These are phyloP conservation scores for Paramyrothecium roridum DNA, from an alignment of 2,329 filamentous ascomycete species.

Conservation along the genomic window DNA sequence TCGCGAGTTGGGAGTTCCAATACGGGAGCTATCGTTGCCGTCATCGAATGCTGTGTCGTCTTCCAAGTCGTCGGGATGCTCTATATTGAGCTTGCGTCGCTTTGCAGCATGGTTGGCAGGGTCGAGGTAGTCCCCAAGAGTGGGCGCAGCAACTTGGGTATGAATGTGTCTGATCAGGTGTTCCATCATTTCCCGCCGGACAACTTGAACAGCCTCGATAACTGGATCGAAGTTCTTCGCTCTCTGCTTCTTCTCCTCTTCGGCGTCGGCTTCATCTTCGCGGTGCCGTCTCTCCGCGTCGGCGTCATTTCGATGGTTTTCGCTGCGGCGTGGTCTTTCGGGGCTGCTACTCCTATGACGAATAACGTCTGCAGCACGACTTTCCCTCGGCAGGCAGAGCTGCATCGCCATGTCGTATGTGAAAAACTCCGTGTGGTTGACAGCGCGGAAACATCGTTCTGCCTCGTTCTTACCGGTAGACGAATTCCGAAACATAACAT, in stretches of 20 bases:
- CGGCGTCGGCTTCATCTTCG: conserved; percentile 78
- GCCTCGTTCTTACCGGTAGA: conserved; percentile 75
- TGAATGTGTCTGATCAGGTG: conserved; percentile 88
- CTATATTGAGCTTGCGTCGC: conserved; percentile 73
- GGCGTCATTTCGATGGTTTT: conserved; percentile 46
- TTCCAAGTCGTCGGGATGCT: conserved; percentile 62
- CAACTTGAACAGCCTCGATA: conserved; percentile 72
- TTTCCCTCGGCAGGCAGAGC: conserved; percentile 44
- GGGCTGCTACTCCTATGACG: conserved; percentile 32
- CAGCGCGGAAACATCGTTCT: conserved; percentile 73
- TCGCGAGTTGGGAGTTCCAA: conserved; percentile 64
- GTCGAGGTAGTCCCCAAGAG: conserved; percentile 77
- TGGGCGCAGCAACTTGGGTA: conserved; percentile 77
- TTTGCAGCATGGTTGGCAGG: conserved; percentile 78
- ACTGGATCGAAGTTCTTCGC: conserved; percentile 91
- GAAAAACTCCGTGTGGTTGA: conserved; percentile 81
- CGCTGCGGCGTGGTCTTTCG: conserved; percentile 21
- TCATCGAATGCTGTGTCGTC: conserved; percentile 49
- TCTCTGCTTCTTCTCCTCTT: conserved; percentile 85
- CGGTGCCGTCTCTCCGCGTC: conserved; percentile 63
- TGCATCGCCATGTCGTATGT: conserved; percentile 92
- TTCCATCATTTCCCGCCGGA: conserved; percentile 77
- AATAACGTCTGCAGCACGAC: conserved; percentile 15
- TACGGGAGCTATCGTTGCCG: conserved; percentile 58
- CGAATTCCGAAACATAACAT: conserved; percentile 82